phyloP scores from a whole-genome alignment of 2,329 filamentous ascomycete genomes.

The Paramyrothecium sp. region DNA sequence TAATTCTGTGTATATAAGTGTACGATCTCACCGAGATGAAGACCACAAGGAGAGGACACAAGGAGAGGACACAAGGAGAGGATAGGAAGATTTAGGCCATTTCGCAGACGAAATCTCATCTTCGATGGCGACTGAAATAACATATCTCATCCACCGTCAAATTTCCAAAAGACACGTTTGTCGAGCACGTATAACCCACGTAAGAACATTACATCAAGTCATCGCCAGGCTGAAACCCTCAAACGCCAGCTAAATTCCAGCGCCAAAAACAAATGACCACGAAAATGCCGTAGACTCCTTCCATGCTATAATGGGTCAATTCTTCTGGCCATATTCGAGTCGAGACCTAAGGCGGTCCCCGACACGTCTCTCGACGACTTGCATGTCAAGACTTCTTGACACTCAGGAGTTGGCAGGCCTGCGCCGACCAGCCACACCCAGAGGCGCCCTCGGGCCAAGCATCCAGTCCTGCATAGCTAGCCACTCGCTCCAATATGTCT shows the following conservation, averaged over 20 bases:
- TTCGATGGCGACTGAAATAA: neutral
- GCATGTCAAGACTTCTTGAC: slow-evolving; percentile 28
- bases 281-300: neutral
- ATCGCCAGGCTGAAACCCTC: neutral
- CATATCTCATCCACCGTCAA: neutral
- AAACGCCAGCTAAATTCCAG: neutral
- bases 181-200: too few relatives aligned
- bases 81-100: neutral
- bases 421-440: slow-evolving; percentile 18
- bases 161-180: too few relatives aligned
- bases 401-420: slow-evolving; percentile 7
- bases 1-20: neutral
- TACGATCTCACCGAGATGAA: neutral
- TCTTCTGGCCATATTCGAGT: neutral
- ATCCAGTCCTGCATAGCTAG: slow-evolving; percentile 98
- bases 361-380: neutral
- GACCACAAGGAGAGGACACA: neutral
- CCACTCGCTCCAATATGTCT: slow-evolving; percentile 91
- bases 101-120: neutral
- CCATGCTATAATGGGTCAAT: neutral
- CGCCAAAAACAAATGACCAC: neutral
- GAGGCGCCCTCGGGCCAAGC: slow-evolving; percentile 77
- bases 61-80: neutral
- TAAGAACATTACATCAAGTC: neutral
- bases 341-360: too few relatives aligned